Evolutionary conservation across 768 basidiomycete species (phyloP), one percentile per base, ranked within the genome.

Genomic region (Crepidotus variabilis): DNA sequence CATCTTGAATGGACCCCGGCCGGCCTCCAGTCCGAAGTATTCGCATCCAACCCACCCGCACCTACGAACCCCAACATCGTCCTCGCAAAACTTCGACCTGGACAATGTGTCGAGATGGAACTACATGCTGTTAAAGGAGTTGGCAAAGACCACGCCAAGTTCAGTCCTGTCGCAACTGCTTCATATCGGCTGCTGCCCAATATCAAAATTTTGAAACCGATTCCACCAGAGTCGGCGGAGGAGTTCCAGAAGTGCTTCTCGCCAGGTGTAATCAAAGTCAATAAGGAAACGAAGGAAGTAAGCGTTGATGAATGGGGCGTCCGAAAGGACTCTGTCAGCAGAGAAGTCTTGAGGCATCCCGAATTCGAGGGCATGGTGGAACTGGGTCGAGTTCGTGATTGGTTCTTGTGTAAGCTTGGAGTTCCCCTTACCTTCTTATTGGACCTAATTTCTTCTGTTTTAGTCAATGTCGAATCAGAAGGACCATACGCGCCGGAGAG

Each of bases 141-240:
- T 14, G 94, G 94, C 14, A 91, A 91, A 65, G 93, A 95, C 59
- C 96, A 99, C 64, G 94, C 97, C 47, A 99, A 99, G 69, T 99
- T 92, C 69, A 92, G 85, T 56, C 94, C 97, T 28, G 97, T 98
- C 51, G 96, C 96, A 2, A 98, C 95, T 6, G 96, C 97, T 2
- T 92, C 94, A 0, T 99, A 98, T 68, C 90, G 97, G 50, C 79
- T 97, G 6, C 82, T 97, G 28, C 97, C 97, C 0, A 78, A 89
- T 61, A 89, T 99, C 68, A 81, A 82, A 65, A 85, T 88, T 43
- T 75, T 74, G 57, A 84, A 86, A 59, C 88, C 89, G 0, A 87
- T 98, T 28, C 90, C 93, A 0, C 79, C 84, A 6, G 76, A 85
- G n/a, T 82, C 85, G 32, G 86, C 87, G 3, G 78, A 86, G 34